These are phyloP conservation scores for Dryadomyces quercivorus DNA, from an alignment of 2,329 filamentous ascomycete genomes.

Conservation along the genomic window DNA sequence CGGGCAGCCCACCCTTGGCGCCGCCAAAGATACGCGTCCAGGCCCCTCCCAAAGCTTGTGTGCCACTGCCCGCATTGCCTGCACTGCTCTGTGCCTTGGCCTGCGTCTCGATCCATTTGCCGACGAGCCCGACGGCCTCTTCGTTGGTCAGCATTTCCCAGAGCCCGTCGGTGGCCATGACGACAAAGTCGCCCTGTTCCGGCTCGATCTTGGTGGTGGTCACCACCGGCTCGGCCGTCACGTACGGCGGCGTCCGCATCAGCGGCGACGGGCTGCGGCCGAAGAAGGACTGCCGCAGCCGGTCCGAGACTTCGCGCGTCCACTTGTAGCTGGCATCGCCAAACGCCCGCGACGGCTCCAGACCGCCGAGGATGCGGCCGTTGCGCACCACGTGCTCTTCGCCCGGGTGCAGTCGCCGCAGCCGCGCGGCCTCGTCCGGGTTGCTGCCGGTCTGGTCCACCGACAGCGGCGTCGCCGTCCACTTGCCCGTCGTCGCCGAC, in stretches of 20 bases:
- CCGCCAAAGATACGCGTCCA: constrained; percentile 53
- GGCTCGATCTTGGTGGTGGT: constrained; percentile 89
- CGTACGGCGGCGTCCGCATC: constrained; percentile 86
- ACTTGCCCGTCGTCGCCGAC: constrained; percentile 67
- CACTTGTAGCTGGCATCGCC: constrained; percentile 97
- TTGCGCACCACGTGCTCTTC: constrained; percentile 81
- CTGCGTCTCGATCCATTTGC: constrained; percentile 89
- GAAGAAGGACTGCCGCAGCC: constrained; percentile 78
- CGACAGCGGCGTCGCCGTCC: constrained; percentile 81
- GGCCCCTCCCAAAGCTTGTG: too few species aligned
- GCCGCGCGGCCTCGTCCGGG: constrained; percentile 66
- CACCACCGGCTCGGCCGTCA: constrained; percentile 89
- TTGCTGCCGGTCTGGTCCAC: constrained; percentile 91
- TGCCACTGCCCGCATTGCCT: too few species aligned
- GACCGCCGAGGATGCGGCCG: constrained; percentile 78
- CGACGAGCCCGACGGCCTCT: constrained; percentile 91
- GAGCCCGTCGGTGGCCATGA: constrained; percentile 90
- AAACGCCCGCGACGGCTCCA: constrained; percentile 90
- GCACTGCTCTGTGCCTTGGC: constrained; percentile 17
- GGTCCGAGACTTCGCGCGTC: constrained; percentile 71
- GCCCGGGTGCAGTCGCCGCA: constrained; percentile 77
- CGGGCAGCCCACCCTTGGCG: constrained; percentile 41
- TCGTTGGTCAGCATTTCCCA: constrained; percentile 99
- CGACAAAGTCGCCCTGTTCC: constrained; percentile 83
- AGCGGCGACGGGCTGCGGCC: constrained; percentile 64